These are phyloP conservation scores for Umbelopsis sp. DNA, from an alignment of 192 early-diverging fungal genomes.

Conservation along the genomic window DNA sequence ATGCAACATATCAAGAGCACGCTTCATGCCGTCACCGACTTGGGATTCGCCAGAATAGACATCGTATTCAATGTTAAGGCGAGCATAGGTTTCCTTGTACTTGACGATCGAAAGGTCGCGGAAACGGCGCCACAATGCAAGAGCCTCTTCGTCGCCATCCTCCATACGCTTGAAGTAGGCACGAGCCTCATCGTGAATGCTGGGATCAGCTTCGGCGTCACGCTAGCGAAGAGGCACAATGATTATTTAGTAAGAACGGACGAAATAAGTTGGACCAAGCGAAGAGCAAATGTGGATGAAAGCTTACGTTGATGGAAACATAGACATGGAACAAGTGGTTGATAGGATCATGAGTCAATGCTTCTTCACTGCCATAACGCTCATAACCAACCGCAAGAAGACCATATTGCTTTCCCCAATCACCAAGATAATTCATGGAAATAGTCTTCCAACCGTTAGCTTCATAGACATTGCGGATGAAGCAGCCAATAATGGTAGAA, in stretches of 20 bases:
- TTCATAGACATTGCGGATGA: conserved; percentile 79
- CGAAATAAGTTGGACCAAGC: no score
- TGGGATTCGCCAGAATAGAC: conserved; percentile 96
- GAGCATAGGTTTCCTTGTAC: conserved; percentile 89
- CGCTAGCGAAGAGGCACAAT: no score
- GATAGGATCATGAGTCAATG: conserved; percentile 81
- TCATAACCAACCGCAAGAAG: conserved; percentile 89
- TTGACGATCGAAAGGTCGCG: conserved; percentile 87
- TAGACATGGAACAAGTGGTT: conserved; percentile 93
- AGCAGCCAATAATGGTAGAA: conserved; percentile 96
- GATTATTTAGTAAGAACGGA: no score
- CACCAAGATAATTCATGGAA: conserved; percentile 96
- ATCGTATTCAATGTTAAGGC: conserved; percentile 92
- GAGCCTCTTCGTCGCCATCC: conserved; percentile 81
- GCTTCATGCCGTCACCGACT: conserved; percentile 72
- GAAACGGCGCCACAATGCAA: conserved; percentile 87
- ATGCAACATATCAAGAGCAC: conserved; percentile 70
- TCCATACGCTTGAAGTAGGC: conserved; percentile 95
- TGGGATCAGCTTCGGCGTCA: conserved; percentile 64
- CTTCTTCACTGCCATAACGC: conserved; percentile 79
- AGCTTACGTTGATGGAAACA: conserved; percentile 80
- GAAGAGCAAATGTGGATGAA: background rate
- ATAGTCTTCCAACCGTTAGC: conserved; percentile 91
- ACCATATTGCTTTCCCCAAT: conserved; percentile 99
- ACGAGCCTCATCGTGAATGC: conserved; percentile 83